These are phyloP conservation scores for Debaryomyces sp. DNA, from an alignment of 1,139 yeast species.

Conservation along the genomic window DNA sequence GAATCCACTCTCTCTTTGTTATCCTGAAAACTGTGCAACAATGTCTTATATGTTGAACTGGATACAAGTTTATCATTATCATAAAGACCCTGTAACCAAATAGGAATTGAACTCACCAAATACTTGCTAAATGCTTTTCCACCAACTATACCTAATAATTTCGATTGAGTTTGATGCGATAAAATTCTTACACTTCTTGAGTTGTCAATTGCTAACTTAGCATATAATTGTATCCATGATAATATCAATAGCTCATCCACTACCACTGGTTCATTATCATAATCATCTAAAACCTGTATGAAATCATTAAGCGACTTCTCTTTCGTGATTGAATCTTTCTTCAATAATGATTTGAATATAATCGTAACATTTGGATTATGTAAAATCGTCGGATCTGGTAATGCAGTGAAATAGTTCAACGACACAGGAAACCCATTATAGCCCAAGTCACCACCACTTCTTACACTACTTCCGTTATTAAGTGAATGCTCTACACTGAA, in stretches of 20 bases:
- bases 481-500: background rate
- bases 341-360: constrained; percentile 71
- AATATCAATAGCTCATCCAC: constrained; percentile 53
- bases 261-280: constrained; percentile 16
- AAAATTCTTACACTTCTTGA: constrained; percentile 63
- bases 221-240: constrained; percentile 81
- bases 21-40: constrained; percentile 58
- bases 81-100: constrained; percentile 70
- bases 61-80: constrained; percentile 71
- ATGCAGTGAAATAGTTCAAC: constrained; percentile 73
- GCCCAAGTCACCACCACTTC: constrained; percentile 34
- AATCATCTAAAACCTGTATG: constrained; percentile 25
- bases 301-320: constrained; percentile 77
- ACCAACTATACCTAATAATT: constrained; percentile 52
- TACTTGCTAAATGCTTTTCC: constrained; percentile 62
- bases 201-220: constrained; percentile 74
- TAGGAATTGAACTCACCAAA: constrained; percentile 69
- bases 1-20: constrained; percentile 54
- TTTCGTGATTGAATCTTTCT: constrained; percentile 80
- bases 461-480: background rate
- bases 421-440: constrained; percentile 68
- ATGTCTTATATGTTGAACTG: constrained; percentile 46
- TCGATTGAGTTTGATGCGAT: constrained; percentile 67
- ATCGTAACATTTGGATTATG: constrained; percentile 60
- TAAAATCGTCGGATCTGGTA: constrained; percentile 71